These are phyloP conservation scores for Erigeron canadensis DNA, from an alignment of 129 eudicot genomes.

Conservation along the genomic window DNA sequence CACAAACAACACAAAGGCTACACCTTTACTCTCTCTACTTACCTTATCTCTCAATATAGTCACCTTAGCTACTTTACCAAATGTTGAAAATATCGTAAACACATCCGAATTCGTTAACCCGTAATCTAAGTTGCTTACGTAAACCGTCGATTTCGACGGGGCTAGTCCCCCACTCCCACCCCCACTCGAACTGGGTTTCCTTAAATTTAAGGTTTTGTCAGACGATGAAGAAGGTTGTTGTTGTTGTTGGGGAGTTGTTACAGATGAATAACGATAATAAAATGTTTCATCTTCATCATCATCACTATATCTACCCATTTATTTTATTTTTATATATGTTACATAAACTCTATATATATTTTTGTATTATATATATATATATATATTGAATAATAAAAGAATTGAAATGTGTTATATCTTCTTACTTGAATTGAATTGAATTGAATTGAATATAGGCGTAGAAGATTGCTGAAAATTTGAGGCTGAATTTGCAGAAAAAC, in stretches of 20 bases:
- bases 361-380: too few relatives aligned
- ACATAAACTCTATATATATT: too few relatives aligned
- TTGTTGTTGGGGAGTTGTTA: constrained; percentile 29
- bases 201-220: constrained; percentile 36
- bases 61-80: constrained; percentile 92
- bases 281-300: constrained; percentile 77
- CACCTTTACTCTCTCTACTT: constrained; percentile 90
- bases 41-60: constrained; percentile 68
- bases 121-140: constrained; percentile 75
- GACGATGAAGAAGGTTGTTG: constrained; percentile 37
- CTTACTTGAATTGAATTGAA: not conserved
- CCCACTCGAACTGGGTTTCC: constrained; percentile 33
- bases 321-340: constrained; percentile 9
- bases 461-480: not conserved
- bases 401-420: too few relatives aligned
- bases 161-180: constrained; percentile 76
- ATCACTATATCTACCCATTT: constrained; percentile 53
- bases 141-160: constrained; percentile 92
- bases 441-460: not conserved
- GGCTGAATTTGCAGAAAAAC: not conserved
- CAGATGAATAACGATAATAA: constrained; percentile 71
- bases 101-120: constrained; percentile 81
- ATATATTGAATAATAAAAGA: too few relatives aligned
- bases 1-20: constrained; percentile 82
- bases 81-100: constrained; percentile 86